phyloP scores from a whole-genome alignment of 129 eudicot species.

The Flaveria sonorensis region DNA sequence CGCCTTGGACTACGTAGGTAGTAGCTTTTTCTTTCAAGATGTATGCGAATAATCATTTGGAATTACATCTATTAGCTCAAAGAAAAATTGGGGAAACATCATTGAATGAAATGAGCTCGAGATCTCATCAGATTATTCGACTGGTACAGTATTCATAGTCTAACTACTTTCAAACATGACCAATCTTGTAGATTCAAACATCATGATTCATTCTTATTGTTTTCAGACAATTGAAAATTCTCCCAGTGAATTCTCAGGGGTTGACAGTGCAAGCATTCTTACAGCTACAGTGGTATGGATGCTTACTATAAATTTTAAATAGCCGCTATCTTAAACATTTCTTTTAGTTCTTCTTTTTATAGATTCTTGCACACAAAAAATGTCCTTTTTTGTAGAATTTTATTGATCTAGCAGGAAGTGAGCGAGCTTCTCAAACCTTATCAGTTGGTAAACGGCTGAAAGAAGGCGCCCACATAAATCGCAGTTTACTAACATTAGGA shows the following conservation, averaged over 20 bases:
- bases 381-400: constrained; percentile 37
- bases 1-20: too few species aligned
- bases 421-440: constrained; percentile 40
- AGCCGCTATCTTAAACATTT: background rate
- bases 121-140: constrained; percentile 95
- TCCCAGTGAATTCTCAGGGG: constrained; percentile 48
- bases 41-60: background rate
- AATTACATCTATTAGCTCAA: constrained; percentile 57
- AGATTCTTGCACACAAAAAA: background rate
- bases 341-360: background rate
- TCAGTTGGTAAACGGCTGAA: constrained; percentile 37
- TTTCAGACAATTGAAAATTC: constrained; percentile 84
- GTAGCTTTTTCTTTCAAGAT: background rate
- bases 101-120: constrained; percentile 81
- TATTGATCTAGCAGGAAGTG: constrained; percentile 47
- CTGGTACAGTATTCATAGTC: constrained; percentile 49
- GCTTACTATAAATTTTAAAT: background rate
- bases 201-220: background rate
- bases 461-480: constrained; percentile 46
- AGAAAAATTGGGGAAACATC: constrained; percentile 88
- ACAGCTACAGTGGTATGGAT: constrained; percentile 77
- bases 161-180: background rate
- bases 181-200: background rate
- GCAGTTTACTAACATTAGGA: constrained; percentile 43
- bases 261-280: constrained; percentile 63